Conservation (phyloP, 78 protist species). For the Speleostelium caveatum region DNA sequence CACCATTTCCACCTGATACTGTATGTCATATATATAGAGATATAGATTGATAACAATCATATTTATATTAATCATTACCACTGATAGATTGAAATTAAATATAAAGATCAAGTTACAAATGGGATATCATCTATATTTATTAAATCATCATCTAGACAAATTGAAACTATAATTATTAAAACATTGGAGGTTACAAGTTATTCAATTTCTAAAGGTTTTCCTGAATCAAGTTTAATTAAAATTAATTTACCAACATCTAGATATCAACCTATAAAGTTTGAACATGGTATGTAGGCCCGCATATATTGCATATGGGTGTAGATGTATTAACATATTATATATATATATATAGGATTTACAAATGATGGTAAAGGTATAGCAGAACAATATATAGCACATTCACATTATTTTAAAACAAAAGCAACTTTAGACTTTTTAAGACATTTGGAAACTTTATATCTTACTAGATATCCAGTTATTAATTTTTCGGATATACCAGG, state of each 20-base stretch:
- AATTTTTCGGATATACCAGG: conserved; percentile 53
- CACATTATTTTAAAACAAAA: conserved; percentile 60
- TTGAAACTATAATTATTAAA: conserved; percentile 46
- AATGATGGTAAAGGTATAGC: conserved; percentile 75
- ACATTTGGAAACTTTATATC: conserved; percentile 68
- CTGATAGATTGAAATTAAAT: conserved; percentile 38
- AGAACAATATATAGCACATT: conserved; percentile 67
- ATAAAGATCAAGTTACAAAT: conserved; percentile 7
- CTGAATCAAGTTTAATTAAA: background rate
- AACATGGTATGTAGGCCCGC: conserved; percentile 22
- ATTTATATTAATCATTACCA: background rate
- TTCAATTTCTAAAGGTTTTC: conserved; percentile 53
- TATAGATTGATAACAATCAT: background rate
- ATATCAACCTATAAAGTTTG: conserved; percentile 48
- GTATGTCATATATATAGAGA: background rate
- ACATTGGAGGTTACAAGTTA: conserved; percentile 41
- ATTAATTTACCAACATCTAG: conserved; percentile 28
- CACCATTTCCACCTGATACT: conserved; percentile 9
- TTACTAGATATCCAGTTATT: conserved; percentile 52
- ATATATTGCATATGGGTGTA: background rate
- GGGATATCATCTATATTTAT: conserved; percentile 1
- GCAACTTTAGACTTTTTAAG: conserved; percentile 61
- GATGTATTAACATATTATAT: background rate
- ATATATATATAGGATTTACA: conserved; percentile 14
- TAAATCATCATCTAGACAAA: conserved; percentile 35